Percentiles rank a stretch among this genome's conserved stretches.
phyloP scores from a whole-genome alignment of 2,329 filamentous ascomycete species.

The Alternaria atra region DNA sequence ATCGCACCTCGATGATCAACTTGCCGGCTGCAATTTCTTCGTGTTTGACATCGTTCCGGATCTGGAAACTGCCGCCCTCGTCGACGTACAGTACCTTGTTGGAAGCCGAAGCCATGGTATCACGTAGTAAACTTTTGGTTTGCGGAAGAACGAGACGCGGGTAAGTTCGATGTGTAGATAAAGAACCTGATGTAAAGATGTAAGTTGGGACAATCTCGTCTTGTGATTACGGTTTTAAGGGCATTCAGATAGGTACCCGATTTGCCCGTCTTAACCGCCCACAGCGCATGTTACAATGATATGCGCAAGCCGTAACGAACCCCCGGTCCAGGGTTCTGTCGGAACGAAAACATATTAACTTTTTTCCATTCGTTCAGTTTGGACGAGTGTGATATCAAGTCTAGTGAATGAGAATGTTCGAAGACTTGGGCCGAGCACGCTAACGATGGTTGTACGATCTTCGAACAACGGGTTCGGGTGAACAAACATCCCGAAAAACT shows the following conservation, averaged over 20 bases:
- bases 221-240: not conserved
- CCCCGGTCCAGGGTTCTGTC: not conserved
- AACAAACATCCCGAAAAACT: not conserved
- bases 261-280: not conserved
- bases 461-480: not conserved
- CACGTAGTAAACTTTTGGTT: not conserved
- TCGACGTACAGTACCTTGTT: constrained; percentile 3
- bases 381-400: not conserved
- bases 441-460: not conserved
- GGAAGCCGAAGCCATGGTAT: not conserved
- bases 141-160: not conserved
- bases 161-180: not conserved
- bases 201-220: not conserved
- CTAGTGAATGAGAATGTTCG: not conserved
- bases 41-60: constrained; percentile 1
- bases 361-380: not conserved
- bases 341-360: not conserved
- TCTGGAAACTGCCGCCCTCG: not conserved
- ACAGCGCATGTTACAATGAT: not conserved
- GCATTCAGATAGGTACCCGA: not conserved
- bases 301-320: not conserved
- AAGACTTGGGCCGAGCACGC: not conserved
- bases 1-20: not conserved
- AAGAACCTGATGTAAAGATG: not conserved
- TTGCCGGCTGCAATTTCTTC: not conserved